phyloP scores from a whole-genome alignment of 1,139 yeast species.

The Pichia sp. region DNA sequence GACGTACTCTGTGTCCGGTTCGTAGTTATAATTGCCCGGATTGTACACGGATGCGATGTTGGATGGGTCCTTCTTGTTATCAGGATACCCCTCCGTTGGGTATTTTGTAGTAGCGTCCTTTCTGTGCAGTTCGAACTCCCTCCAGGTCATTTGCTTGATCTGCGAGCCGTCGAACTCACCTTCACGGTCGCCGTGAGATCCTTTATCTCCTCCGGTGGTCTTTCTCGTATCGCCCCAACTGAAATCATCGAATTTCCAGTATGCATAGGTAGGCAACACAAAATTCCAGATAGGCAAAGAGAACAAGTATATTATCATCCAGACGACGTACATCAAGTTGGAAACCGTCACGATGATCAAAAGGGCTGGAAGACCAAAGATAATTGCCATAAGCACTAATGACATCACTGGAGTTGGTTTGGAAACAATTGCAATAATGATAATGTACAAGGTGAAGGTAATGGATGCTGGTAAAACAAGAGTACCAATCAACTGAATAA shows the following conservation, averaged over 20 bases:
- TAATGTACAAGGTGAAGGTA: slow-evolving; percentile 77
- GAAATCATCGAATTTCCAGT: slow-evolving; percentile 96
- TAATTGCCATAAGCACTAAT: slow-evolving; percentile 69
- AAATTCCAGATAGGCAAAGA: slow-evolving; percentile 96
- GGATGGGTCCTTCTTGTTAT: background rate
- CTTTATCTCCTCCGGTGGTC: slow-evolving; percentile 67
- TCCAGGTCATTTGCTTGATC: slow-evolving; percentile 90
- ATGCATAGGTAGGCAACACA: slow-evolving; percentile 82
- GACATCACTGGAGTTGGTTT: slow-evolving; percentile 81
- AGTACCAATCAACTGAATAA: slow-evolving; percentile 85
- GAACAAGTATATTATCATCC: slow-evolving; percentile 75
- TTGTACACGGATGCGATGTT: slow-evolving; percentile 27
- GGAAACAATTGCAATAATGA: slow-evolving; percentile 70
- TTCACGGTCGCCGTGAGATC: slow-evolving; percentile 59
- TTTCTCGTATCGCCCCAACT: slow-evolving; percentile 98
- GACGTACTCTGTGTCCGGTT: slow-evolving; percentile 17
- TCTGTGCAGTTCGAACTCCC: slow-evolving; percentile 79
- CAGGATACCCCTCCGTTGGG: background rate
- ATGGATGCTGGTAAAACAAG: slow-evolving; percentile 91
- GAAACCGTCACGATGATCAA: slow-evolving; percentile 87
- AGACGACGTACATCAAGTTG: slow-evolving; percentile 65
- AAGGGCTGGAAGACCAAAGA: slow-evolving; percentile 86
- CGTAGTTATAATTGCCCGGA: slow-evolving; percentile 21
- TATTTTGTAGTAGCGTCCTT: slow-evolving; percentile 11
- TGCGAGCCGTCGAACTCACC: slow-evolving; percentile 88